A percentile compares a stretch with the other conserved stretches of the same genome.
Conservation (phyloP, 768 basidiomycete genomes). For the Lentinula guzmanii region DNA sequence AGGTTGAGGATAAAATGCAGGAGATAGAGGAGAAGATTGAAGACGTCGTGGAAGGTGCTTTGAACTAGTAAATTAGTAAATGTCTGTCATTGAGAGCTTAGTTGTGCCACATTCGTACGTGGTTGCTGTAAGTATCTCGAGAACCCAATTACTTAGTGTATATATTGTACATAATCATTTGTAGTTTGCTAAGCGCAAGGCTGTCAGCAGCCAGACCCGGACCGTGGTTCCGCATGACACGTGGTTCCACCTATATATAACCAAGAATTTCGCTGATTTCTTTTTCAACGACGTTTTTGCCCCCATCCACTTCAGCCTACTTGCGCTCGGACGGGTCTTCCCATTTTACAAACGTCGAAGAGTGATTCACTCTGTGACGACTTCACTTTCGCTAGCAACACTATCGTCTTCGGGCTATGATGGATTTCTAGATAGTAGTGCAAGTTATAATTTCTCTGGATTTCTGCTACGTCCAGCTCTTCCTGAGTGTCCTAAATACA, state of each 20-base stretch:
- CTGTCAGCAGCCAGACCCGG: too few relatives aligned
- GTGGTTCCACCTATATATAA: not conserved
- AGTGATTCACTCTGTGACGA: slow-evolving; percentile 16
- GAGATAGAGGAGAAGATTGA: not conserved
- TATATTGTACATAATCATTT: too few relatives aligned
- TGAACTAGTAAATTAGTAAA: too few relatives aligned
- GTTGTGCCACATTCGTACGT: too few relatives aligned
- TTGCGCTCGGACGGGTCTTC: slow-evolving; percentile 27
- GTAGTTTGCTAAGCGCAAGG: too few relatives aligned
- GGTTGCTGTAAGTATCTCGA: too few relatives aligned
- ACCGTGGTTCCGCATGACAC: not conserved
- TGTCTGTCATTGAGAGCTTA: too few relatives aligned
- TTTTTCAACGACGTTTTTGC: slow-evolving; percentile 12
- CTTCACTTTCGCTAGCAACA: slow-evolving; percentile 77
- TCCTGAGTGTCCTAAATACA: not conserved
- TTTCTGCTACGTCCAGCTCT: too few relatives aligned
- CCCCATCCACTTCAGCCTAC: slow-evolving; percentile 16
- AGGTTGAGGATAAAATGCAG: not conserved
- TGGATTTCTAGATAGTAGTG: slow-evolving; percentile 69
- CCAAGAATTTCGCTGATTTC: not conserved
- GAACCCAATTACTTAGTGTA: too few relatives aligned
- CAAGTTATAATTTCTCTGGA: too few relatives aligned
- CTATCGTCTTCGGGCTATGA: slow-evolving; percentile 54
- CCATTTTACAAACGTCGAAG: slow-evolving; percentile 35
- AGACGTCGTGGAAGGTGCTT: not conserved